Conservation (phyloP, 805 yeast species). For the Metschnikowia similis region DNA sequence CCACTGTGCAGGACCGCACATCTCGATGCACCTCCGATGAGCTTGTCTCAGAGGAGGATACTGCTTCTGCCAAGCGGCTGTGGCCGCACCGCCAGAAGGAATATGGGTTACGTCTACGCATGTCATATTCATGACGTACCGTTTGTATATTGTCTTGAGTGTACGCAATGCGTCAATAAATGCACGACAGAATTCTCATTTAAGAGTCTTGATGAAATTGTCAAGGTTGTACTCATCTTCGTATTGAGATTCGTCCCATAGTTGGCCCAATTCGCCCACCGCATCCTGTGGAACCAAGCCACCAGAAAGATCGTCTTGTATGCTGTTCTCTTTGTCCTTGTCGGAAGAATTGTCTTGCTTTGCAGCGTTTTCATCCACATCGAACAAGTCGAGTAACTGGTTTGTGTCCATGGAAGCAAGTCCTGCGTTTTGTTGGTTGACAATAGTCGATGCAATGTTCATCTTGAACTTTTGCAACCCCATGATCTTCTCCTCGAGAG, state of each 20-base stretch:
- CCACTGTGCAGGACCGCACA: neutral
- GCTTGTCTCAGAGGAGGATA: too few species aligned
- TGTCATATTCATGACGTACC: neutral
- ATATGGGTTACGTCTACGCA: neutral
- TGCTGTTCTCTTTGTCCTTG: constrained; percentile 32
- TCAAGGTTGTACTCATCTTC: constrained; percentile 96
- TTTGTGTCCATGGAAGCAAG: constrained; percentile 94
- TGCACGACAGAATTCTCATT: constrained; percentile 20
- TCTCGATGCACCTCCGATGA: too few species aligned
- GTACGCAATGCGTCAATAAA: neutral
- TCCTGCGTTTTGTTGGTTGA: constrained; percentile 96
- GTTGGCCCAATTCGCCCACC: constrained; percentile 81
- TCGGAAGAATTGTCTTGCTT: constrained; percentile 28
- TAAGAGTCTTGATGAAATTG: constrained; percentile 78
- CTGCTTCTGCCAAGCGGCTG: too few species aligned
- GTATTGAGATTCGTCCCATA: constrained; percentile 96
- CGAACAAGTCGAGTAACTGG: constrained; percentile 85
- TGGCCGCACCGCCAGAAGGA: neutral
- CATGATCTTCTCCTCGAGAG: constrained; percentile 96
- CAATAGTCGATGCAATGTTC: constrained; percentile 94
- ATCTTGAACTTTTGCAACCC: constrained; percentile 95
- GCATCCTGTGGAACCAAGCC: constrained; percentile 74
- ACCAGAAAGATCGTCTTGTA: constrained; percentile 64
- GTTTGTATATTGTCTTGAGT: neutral
- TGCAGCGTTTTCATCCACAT: constrained; percentile 55